Conservation (phyloP, 139 green algal species). For the Astrephomene gubernaculifera region DNA sequence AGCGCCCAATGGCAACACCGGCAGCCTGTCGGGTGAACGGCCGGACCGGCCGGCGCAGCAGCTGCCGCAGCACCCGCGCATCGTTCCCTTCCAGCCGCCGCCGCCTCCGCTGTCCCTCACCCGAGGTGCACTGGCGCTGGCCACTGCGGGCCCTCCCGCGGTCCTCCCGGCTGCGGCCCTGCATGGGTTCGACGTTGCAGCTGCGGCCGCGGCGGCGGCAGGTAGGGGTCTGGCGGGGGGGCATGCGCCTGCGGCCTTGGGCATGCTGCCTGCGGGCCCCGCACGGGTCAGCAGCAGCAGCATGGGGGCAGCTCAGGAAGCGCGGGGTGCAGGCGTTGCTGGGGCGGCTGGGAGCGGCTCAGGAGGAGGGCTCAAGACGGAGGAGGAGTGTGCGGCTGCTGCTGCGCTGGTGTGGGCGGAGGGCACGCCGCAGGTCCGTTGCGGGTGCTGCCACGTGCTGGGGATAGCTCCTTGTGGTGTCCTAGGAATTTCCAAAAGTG, state of each 20-base stretch:
- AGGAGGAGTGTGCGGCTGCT: not conserved
- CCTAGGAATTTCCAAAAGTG: no score
- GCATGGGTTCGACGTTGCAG: conserved; percentile 38
- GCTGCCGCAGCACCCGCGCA: not conserved
- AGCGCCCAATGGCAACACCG: no score
- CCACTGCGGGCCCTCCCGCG: not conserved
- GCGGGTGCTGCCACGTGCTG: no score
- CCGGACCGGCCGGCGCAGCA: no score
- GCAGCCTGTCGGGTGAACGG: no score
- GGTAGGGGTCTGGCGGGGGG: not conserved
- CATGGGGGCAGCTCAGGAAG: not conserved
- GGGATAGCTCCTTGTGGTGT: no score
- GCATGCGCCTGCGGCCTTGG: no score
- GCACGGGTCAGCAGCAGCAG: not conserved
- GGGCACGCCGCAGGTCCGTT: conserved; percentile 7
- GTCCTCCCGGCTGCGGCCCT: conserved; percentile 8
- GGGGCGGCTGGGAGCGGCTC: not conserved
- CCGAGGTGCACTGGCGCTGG: not conserved
- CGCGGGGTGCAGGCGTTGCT: no score
- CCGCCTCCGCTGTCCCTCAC: conserved; percentile 36
- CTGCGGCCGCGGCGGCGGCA: conserved; percentile 11
- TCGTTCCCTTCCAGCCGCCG: conserved; percentile 35
- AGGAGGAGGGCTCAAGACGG: not conserved
- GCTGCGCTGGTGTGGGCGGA: conserved; percentile 7
- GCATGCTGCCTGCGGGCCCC: not conserved